Evolutionary conservation across 345 rosid genomes (phyloP).

Genomic region (Eucalyptus brandiana): DNA sequence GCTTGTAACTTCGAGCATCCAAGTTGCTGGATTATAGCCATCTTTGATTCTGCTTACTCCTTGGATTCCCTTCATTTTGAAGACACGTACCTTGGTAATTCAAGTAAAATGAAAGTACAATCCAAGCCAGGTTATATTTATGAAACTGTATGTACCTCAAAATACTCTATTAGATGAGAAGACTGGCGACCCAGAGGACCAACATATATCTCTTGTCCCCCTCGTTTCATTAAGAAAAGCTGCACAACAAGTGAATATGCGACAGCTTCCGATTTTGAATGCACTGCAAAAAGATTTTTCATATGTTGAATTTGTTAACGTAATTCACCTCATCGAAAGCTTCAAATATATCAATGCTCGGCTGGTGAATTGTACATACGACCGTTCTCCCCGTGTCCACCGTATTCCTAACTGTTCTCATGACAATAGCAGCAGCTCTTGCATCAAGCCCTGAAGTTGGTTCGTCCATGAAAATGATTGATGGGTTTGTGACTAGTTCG

Average conservation of each 20-base stretch:
- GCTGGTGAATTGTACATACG: constrained; percentile 93
- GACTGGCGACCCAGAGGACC: constrained; percentile 43
- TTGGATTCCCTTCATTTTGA: constrained; percentile 8
- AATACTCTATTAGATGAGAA: constrained; percentile 19
- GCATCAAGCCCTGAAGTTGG: constrained; percentile 97
- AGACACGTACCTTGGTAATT: neutral
- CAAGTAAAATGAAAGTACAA: neutral
- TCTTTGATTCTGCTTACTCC: constrained; percentile 30
- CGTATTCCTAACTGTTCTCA: constrained; percentile 87
- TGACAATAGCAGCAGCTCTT: constrained; percentile 89
- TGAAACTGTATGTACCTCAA: constrained; percentile 14
- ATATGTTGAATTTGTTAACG: neutral
- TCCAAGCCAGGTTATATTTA: neutral
- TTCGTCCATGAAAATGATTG: constrained; percentile 91
- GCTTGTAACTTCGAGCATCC: constrained; percentile 44
- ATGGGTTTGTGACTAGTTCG: constrained; percentile 91
- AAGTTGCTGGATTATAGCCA: constrained; percentile 49
- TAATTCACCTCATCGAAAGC: constrained; percentile 78
- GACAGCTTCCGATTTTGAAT: neutral
- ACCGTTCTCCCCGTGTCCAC: constrained; percentile 93
- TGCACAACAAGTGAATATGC: neutral
- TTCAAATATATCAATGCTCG: constrained; percentile 89
- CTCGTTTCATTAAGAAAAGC: constrained; percentile 32
- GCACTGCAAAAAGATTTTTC: neutral
- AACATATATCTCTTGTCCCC: constrained; percentile 40